Base-by-base conservation (phyloP, 495 filamentous ascomycete species). In the Elaphomyces granulatus region DNA sequence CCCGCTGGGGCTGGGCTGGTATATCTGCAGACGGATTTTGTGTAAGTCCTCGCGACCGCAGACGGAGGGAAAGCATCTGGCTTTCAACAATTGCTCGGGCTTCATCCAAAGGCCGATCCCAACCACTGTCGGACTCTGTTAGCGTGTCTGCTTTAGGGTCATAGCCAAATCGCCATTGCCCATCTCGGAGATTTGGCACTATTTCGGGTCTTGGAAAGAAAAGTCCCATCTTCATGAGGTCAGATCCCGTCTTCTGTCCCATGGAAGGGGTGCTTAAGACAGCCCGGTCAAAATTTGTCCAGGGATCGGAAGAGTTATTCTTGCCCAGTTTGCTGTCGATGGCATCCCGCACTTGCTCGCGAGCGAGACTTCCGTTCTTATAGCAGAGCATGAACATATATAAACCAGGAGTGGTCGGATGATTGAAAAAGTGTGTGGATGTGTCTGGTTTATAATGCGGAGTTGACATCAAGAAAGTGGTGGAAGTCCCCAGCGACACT, bases 331-430 rank as follows among this genome's bases (percentile, higher is more conserved):
- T 47, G 55, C 48, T 59, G 45, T 74, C 72, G 48, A 78, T 62
- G 12, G 67, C 68, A 53, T 98, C 82, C 20, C 88, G 79, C 41
- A 94, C 71, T 36, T 81, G 74, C 54, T 98, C 90, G 33, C 90
- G 83, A 0, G 90, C 90, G 0, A 96, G 72, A 1, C 83, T 84
- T 43, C 90, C 90, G 63, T 98, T 98, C 60, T 95, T 95, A 68
- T 96, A 98, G 67, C 90, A 98, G 20, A 98, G 80, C 90, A 98
- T 98, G 61, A 98, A 98, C 87, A 98, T 86, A 62, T 85, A 84
- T 32, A 88, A 67, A 2, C 80, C 80, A 3, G 76, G 62, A 0
- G 81, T 86, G 20, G 85, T 86, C 1, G 83, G 83, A 59, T 90
- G 82, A 60, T 88, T 84, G 68, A 93, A 83, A 64, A 87, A 83